Conservation (phyloP, 257 asterid species). For the Lithospermum erythrorhizon region DNA sequence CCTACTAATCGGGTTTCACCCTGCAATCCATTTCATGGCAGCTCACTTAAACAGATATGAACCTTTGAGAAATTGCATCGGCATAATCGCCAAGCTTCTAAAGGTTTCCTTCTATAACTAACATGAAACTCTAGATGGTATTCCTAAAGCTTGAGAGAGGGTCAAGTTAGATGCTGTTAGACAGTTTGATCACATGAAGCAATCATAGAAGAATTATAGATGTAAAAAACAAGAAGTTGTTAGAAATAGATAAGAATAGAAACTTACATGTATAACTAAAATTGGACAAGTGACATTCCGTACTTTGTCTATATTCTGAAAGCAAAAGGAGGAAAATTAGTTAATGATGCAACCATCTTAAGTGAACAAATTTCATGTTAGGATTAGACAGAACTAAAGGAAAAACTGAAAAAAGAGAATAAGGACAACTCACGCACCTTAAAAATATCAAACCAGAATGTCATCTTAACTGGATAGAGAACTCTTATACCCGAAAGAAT, state of each 20-base stretch:
- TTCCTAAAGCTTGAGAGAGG: not conserved
- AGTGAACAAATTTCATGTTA: not conserved
- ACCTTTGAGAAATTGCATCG: too few relatives aligned
- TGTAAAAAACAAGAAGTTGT: conserved; percentile 3
- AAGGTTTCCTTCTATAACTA: too few relatives aligned
- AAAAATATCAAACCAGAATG: conserved; percentile 98
- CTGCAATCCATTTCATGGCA: too few relatives aligned
- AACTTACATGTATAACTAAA: conserved; percentile 89
- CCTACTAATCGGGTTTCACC: too few relatives aligned
- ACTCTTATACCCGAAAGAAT: conserved; percentile 98
- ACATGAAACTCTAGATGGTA: too few relatives aligned
- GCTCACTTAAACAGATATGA: too few relatives aligned
- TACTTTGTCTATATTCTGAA: conserved; percentile 92
- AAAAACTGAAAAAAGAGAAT: not conserved
- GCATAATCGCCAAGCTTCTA: too few relatives aligned
- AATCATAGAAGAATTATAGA: not conserved
- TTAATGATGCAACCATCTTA: conserved; percentile 9
- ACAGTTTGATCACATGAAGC: not conserved
- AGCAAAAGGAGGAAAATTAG: conserved; percentile 11
- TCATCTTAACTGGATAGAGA: conserved; percentile 81
- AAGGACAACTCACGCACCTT: conserved; percentile 34
- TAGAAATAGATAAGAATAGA: conserved; percentile 2
- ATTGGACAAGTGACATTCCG: conserved; percentile 83
- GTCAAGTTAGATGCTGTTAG: not conserved
- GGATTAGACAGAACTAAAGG: conserved; percentile 7